phyloP scores from a whole-genome alignment of 225 moss, liverwort and hornwort species.

The Sphagnum tenellum region DNA sequence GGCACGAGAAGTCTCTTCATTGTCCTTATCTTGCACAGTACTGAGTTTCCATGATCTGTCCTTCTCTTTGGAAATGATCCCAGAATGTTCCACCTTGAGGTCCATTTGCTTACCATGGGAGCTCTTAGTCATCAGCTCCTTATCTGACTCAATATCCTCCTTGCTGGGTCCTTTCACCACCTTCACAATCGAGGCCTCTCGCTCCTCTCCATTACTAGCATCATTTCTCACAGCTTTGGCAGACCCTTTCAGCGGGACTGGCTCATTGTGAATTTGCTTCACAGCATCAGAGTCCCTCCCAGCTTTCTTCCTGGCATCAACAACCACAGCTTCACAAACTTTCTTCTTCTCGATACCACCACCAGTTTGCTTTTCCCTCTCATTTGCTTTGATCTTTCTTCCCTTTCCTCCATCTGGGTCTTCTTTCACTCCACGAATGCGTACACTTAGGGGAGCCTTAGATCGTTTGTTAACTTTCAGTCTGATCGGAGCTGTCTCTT shows the following conservation, averaged over 20 bases:
- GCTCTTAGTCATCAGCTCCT: constrained; percentile 21
- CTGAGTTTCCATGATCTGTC: constrained; percentile 28
- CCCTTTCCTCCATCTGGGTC: constrained; percentile 18
- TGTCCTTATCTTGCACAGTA: constrained; percentile 25
- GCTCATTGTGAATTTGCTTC: constrained; percentile 21
- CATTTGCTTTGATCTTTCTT: constrained; percentile 33
- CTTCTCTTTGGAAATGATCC: constrained; percentile 38
- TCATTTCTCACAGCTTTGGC: constrained; percentile 31
- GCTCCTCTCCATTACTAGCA: constrained; percentile 18
- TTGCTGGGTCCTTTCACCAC: constrained; percentile 29
- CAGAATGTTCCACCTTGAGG: constrained; percentile 12
- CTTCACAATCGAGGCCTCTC: constrained; percentile 26
- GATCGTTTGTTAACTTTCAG: constrained; percentile 29
- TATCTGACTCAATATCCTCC: constrained; percentile 28
- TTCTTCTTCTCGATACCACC: constrained; percentile 25
- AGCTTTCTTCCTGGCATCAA: constrained; percentile 34
- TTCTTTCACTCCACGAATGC: constrained; percentile 26
- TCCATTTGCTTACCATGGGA: constrained; percentile 34
- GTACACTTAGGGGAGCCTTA: constrained; percentile 16
- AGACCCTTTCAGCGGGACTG: neutral
- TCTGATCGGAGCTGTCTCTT: constrained; percentile 17
- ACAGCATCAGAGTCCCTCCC: constrained; percentile 39
- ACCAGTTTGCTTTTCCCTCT: constrained; percentile 28
- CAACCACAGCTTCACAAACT: constrained; percentile 16
- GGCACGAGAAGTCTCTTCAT: constrained; percentile 28